Evolutionary conservation across 116 monocot genomes (phyloP).

Genomic region (Phalaenopsis hybrid): DNA sequence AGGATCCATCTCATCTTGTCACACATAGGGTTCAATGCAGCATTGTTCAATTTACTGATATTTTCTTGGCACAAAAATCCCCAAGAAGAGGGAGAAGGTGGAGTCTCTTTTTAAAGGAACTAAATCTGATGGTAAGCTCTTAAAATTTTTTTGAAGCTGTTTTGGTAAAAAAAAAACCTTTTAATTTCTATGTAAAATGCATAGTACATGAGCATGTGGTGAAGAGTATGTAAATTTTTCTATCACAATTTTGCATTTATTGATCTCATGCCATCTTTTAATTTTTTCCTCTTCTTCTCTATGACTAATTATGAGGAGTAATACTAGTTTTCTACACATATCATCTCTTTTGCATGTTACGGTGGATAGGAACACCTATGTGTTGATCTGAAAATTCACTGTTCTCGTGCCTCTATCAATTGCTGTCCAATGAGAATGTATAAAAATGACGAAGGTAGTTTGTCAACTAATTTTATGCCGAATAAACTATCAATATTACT

Average conservation of each 20-base stretch:
- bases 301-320: background rate
- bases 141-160: background rate
- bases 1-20: constrained; percentile 92
- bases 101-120: constrained; percentile 37
- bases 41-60: constrained; percentile 49
- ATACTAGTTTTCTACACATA: background rate
- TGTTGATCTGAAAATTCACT: background rate
- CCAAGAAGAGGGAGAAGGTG: constrained; percentile 41
- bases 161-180: background rate
- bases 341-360: background rate
- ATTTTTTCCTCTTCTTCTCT: background rate
- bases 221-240: background rate
- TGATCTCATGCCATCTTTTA: background rate
- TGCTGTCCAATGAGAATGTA: background rate
- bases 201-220: background rate
- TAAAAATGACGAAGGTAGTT: background rate
- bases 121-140: constrained; percentile 55
- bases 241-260: background rate
- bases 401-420: background rate
- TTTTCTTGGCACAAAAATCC: constrained; percentile 29
- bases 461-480: background rate
- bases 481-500: background rate
- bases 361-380: background rate
- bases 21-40: constrained; percentile 76
- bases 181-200: background rate